These are phyloP conservation scores for Primulina tabacum DNA, from an alignment of 257 asterid genomes.

Conservation along the genomic window DNA sequence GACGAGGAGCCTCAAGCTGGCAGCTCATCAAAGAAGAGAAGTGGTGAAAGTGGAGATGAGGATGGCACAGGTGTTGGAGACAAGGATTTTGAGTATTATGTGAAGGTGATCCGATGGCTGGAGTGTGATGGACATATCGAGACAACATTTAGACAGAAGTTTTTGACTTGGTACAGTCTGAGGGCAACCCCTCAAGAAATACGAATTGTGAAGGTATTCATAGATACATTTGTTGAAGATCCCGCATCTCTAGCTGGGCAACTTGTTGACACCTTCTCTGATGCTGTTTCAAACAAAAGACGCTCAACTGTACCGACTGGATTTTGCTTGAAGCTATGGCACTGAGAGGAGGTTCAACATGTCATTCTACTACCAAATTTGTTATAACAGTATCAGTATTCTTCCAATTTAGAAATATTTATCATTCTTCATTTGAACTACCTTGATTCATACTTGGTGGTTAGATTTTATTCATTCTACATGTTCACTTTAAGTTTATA, in stretches of 20 bases:
- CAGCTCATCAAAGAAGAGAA: conserved; percentile 70
- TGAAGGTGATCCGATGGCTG: conserved; percentile 59
- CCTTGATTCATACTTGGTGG: conserved; percentile 17
- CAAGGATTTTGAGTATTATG: conserved; percentile 67
- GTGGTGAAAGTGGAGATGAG: conserved; percentile 38
- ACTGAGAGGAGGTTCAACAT: conserved; percentile 30
- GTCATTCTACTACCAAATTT: neutral
- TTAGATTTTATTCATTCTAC: conserved; percentile 15
- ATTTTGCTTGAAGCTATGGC: conserved; percentile 82
- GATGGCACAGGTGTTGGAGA: conserved; percentile 48
- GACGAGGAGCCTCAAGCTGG: conserved; percentile 62
- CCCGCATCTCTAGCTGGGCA: conserved; percentile 70
- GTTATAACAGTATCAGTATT: conserved; percentile 9
- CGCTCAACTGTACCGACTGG: conserved; percentile 44
- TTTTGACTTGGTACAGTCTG: conserved; percentile 81
- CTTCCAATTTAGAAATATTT: conserved; percentile 25
- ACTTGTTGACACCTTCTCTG: conserved; percentile 59
- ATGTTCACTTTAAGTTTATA: neutral
- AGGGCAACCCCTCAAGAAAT: conserved; percentile 65
- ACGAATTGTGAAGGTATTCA: conserved; percentile 54
- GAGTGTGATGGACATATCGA: conserved; percentile 72
- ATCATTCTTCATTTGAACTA: conserved; percentile 28
- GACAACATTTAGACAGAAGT: conserved; percentile 59
- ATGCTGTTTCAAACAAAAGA: conserved; percentile 46
- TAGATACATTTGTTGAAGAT: conserved; percentile 65